Evolutionary conservation across 805 yeast species (phyloP), one percentile per base, ranked within the genome.

Genomic region (Kregervanrija fluxuum): DNA sequence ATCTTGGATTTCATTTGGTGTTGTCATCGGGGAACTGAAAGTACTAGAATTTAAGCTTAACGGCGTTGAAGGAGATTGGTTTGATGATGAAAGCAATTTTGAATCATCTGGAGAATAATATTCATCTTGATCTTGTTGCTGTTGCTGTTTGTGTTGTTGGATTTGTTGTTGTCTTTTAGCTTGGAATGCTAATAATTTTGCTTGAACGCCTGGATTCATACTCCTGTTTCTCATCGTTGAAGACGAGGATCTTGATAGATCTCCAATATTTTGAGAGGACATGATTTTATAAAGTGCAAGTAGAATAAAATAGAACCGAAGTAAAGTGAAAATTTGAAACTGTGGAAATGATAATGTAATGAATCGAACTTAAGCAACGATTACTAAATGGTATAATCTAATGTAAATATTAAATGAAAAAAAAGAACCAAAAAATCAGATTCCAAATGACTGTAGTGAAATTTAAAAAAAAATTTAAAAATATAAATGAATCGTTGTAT

Each of bases 171-270:
- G 80, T 53, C 96, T 75, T 56, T 83, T 80, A 51, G 86, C 88
- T 62, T 89, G 96, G 55, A 90, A 85, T 0, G 95, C 96, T 61
- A 85, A 67, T 33, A 90, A 73, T 50, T 93, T 71, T 1, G 96
- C 96, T 62, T 89, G 96, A 35, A 88, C 75, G 50, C 85, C 91
- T 10, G 93, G 82, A 54, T 75, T 80, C 41, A 82, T 68, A 11
- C 67, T 62, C 32, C 70, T 59, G 33, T 49, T 54, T 46, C 48
- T 34, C 34, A 41, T 40, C 12, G 45, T 42, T 14, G 40, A 41
- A 22, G 48, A 42, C 6, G 44, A 47, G 5, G 48, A 38, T 8
- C 28, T 22, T 6, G 28, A 22, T 22, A 22, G 8, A 22, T 22
- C 28, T 22, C 28, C 28, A 22, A 22, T 4, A 22, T 22, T 22